Base-by-base conservation (phyloP, 2,329 filamentous ascomycete species). In the Atkinsonella texensis region DNA sequence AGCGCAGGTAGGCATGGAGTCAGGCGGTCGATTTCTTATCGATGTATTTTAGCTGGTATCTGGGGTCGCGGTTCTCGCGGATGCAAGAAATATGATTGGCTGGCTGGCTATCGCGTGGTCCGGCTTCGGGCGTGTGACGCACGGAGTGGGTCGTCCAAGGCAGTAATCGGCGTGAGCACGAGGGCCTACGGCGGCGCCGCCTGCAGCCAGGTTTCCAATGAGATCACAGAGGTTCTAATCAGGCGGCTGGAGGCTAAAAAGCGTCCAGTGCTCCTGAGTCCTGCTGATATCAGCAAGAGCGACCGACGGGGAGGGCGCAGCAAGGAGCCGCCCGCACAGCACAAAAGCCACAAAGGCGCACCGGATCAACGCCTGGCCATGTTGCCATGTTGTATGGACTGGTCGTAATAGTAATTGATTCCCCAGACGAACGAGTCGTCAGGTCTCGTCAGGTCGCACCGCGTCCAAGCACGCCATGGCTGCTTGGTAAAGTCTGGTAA, bases 81-180 rank as follows among this genome's bases (percentile, higher is more conserved):
- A 54, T 46, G 13, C 31, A 12, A 39, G 33, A 28, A 42, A 18
- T 23, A 7, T 54, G 46, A 54, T 54, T 54, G 52, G 52, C 46
- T 48, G 38, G 13, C 20, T 48, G 46, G 35, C 46, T 54, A 46
- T 52, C 47, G 53, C 18, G 38, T 48, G 42, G 31, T 41, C 39
- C 50, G 53, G 43, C 44, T 45, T 48, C 47, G 48, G 53, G 53
- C 48, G 39, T 50, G 40, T 54, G 53, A 54, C 48, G 50, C 53
- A 52, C 42, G 13, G 23, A 40, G 40, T 17, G 13, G 32, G 40
- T 15, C 3, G 35, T 7, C 2, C 4, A 15, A 38, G 35, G 35
- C 10, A 38, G 35, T 12, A 38, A 15, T 38, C 35, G 35, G 28
- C 28, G 33, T 28, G 35, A 48, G 10, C 20, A 17, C 40, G 33